phyloP scores from a whole-genome alignment of 306 rosid genomes.

The Leucaena leucocephala region DNA sequence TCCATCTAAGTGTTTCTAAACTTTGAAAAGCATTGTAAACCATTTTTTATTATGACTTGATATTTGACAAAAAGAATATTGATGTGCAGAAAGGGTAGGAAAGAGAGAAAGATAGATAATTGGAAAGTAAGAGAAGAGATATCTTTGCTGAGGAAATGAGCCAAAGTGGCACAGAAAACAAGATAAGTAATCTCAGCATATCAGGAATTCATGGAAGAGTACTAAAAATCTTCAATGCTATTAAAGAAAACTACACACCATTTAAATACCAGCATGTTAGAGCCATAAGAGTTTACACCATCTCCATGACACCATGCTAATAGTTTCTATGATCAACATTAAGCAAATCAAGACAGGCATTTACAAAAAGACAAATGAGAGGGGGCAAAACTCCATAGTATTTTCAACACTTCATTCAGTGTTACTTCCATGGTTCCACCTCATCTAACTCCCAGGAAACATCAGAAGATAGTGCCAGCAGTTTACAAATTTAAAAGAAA shows the following conservation, averaged over 20 bases:
- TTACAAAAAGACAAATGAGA: not conserved
- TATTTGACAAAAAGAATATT: not conserved
- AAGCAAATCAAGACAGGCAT: not conserved
- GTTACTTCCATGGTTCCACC: not conserved
- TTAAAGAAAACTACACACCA: not conserved
- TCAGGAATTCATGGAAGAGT: not conserved
- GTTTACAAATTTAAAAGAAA: slow-evolving; percentile 13
- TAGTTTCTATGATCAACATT: not conserved
- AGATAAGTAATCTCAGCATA: not conserved
- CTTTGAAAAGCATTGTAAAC: not conserved
- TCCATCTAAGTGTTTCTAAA: not conserved
- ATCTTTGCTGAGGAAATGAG: not conserved
- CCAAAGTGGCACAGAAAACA: not conserved
- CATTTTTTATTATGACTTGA: not conserved
- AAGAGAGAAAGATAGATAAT: not conserved
- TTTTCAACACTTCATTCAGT: not conserved
- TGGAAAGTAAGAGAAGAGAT: not conserved
- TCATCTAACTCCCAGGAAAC: not conserved
- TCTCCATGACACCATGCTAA: not conserved
- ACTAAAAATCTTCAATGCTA: not conserved
- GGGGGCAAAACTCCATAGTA: not conserved
- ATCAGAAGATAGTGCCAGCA: not conserved
- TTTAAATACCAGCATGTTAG: not conserved
- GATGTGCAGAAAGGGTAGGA: not conserved
- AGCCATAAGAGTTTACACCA: not conserved